These are phyloP conservation scores for Hypoxylon rickii DNA, from an alignment of 495 filamentous ascomycete species.

Conservation along the genomic window DNA sequence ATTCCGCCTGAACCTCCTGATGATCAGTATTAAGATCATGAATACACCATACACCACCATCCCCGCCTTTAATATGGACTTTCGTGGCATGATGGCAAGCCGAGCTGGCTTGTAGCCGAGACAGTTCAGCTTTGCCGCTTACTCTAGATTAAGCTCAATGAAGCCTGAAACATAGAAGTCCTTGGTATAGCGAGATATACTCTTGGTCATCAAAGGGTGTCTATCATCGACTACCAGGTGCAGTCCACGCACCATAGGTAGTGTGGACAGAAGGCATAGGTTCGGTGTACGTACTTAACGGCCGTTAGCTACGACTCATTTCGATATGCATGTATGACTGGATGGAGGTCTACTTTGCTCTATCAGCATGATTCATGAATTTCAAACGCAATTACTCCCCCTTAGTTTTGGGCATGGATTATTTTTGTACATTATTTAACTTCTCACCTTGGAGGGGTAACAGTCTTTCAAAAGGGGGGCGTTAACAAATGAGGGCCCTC, in stretches of 20 bases:
- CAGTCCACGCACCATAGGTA: too few species aligned
- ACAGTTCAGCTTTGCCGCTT: background rate
- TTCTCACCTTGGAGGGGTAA: constrained; percentile 3
- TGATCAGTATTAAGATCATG: background rate
- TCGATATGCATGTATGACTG: constrained; percentile 19
- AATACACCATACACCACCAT: constrained; percentile 6
- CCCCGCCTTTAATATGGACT: constrained; percentile 10
- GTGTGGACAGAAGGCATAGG: background rate
- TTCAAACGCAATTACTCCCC: constrained; percentile 21
- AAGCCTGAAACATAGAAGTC: background rate
- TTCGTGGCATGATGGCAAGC: constrained; percentile 5
- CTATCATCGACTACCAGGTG: too few species aligned
- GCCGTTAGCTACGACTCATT: constrained; percentile 25
- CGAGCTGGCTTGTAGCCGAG: constrained; percentile 3
- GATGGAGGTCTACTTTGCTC: constrained; percentile 19
- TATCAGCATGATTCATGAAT: constrained; percentile 31
- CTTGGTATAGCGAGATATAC: background rate
- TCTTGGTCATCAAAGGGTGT: background rate
- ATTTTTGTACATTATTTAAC: constrained; percentile 27
- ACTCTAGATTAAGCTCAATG: background rate
- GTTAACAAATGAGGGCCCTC: background rate
- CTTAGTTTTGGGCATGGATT: constrained; percentile 10
- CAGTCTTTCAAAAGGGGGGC: background rate
- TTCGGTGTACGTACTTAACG: constrained; percentile 23
- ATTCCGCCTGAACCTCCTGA: constrained; percentile 10